Conservation (phyloP, 2,329 filamentous ascomycete genomes). For the Aspergillus ibericus region DNA sequence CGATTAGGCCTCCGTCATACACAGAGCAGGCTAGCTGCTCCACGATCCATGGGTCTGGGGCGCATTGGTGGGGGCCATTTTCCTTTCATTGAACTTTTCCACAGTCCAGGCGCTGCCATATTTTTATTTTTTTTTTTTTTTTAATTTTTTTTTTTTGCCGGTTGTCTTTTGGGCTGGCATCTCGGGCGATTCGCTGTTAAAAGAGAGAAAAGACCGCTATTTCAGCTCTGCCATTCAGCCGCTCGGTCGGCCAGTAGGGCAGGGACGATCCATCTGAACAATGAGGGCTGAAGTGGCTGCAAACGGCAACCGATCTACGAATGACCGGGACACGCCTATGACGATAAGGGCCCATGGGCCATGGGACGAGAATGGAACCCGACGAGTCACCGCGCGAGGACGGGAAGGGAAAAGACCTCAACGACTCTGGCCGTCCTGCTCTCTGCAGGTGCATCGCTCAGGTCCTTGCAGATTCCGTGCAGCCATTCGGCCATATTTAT, state of each 20-base stretch:
- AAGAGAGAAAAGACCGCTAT: neutral
- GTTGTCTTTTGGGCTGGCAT: neutral
- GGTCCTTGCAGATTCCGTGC: conserved; percentile 34
- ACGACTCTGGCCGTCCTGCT: conserved; percentile 3
- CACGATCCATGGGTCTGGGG: conserved; percentile 16
- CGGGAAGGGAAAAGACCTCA: conserved; percentile 12
- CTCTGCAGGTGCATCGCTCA: conserved; percentile 18
- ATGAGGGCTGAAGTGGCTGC: conserved; percentile 17
- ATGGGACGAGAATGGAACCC: conserved; percentile 23
- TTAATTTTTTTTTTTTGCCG: neutral
- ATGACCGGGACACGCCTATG: conserved; percentile 18
- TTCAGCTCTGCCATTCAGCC: conserved; percentile 2
- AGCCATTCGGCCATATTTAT: conserved; percentile 9
- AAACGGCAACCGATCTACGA: conserved; percentile 26
- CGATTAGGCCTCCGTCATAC: conserved; percentile 4
- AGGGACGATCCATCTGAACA: conserved; percentile 18
- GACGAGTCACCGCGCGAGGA: conserved; percentile 34
- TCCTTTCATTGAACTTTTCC: conserved; percentile 5
- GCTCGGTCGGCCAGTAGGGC: conserved; percentile 1
- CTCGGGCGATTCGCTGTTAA: neutral
- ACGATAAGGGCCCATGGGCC: conserved; percentile 25
- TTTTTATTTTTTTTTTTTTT: conserved; percentile 6
- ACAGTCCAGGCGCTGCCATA: conserved; percentile 1
- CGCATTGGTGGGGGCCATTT: conserved; percentile 14
- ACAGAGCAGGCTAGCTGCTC: conserved; percentile 8